These are phyloP conservation scores for Mesembryanthemum crystallinum DNA, from an alignment of 148 eudicot genomes.

Conservation along the genomic window DNA sequence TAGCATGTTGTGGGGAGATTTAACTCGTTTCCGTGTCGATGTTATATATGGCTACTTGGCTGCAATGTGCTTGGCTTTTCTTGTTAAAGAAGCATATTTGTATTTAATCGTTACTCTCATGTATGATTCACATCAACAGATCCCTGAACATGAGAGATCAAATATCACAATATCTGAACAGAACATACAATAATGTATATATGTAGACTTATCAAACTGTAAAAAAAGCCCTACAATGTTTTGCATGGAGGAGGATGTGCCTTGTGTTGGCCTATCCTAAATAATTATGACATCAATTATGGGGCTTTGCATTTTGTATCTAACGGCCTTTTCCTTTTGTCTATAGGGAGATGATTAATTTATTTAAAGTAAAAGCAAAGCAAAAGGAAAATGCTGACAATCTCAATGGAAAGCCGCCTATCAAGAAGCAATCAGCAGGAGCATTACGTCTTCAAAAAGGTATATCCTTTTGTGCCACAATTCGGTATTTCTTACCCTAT, in stretches of 20 bases:
- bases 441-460: constrained; percentile 84
- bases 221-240: too few relatives aligned
- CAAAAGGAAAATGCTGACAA: constrained; percentile 73
- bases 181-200: too few relatives aligned
- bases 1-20: neutral
- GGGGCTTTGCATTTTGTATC: neutral
- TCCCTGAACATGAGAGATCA: too few relatives aligned
- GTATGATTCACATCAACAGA: too few relatives aligned
- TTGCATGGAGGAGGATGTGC: neutral
- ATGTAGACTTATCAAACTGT: too few relatives aligned
- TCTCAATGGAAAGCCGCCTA: constrained; percentile 56
- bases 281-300: neutral
- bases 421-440: constrained; percentile 85
- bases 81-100: neutral
- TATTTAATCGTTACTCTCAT: neutral
- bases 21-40: neutral
- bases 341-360: constrained; percentile 68
- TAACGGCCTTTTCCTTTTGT: constrained; percentile 6
- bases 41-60: neutral
- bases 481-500: neutral
- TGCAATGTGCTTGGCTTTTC: neutral
- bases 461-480: constrained; percentile 13
- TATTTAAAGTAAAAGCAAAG: constrained; percentile 77
- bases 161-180: too few relatives aligned
- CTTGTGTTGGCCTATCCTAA: neutral